These are phyloP conservation scores for Colletotrichum kahawae DNA, from an alignment of 2,329 filamentous ascomycete species.

Conservation along the genomic window DNA sequence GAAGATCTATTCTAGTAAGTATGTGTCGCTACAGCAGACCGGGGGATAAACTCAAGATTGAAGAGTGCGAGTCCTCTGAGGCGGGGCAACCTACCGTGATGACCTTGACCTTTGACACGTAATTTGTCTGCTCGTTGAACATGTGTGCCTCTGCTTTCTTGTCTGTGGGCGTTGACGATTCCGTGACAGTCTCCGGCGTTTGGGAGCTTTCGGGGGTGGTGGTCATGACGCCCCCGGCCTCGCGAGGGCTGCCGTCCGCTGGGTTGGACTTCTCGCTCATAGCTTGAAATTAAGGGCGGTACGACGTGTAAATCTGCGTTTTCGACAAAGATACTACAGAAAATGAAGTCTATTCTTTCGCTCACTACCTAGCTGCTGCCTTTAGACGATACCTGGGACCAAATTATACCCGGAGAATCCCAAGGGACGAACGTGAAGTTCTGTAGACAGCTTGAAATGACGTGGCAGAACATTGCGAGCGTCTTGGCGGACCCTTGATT, in stretches of 20 bases:
- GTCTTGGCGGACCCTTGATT: not conserved
- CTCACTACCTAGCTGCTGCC: not conserved
- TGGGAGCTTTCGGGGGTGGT: conserved; percentile 2
- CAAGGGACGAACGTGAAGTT: not conserved
- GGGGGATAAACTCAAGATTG: not conserved
- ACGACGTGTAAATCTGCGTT: not conserved
- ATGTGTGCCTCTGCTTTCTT: conserved; percentile 26
- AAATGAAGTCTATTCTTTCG: not conserved
- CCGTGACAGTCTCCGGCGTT: conserved; percentile 1
- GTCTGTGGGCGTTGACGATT: conserved; percentile 16
- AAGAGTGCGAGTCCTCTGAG: not conserved
- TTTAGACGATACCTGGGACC: not conserved
- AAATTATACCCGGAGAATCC: not conserved
- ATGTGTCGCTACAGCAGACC: not conserved
- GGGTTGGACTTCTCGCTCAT: not conserved
- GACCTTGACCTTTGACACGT: conserved; percentile 54
- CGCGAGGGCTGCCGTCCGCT: not conserved
- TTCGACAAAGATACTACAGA: not conserved
- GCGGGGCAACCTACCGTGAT: conserved; percentile 45
- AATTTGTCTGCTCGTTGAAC: conserved; percentile 63
- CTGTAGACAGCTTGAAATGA: not conserved
- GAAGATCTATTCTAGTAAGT: conserved; percentile 50
- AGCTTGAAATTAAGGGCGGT: not conserved
- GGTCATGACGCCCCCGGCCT: not conserved
- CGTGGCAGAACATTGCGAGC: not conserved